Evolutionary conservation across 2,329 filamentous ascomycete species (phyloP), one percentile per base, ranked within the genome.

Genomic region (Trichoderma polysporum): DNA sequence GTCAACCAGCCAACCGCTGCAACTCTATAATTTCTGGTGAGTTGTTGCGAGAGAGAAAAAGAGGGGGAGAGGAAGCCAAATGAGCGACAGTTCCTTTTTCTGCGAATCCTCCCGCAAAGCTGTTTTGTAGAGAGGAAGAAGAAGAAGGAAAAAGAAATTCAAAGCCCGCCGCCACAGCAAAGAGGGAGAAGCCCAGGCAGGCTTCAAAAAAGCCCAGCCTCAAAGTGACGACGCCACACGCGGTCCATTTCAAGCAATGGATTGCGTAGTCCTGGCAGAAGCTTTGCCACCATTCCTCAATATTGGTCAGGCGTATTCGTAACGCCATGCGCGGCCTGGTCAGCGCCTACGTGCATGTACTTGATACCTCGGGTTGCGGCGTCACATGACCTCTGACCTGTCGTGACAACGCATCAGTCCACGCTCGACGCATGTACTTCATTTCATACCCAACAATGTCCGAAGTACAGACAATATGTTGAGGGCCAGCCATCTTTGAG

Each of bases 231-330:
- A 54, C 50, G 50, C 50, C 50, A 54, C 33, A 29, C 25, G 22
- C 25, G 25, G n/a, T n/a, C n/a, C n/a, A n/a, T 33, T 19, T 6
- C 27, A 37, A 27, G 52, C 52, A 33, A 47, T 35, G 19, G 69
- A 64, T 71, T 71, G 69, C 69, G 69, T 70, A 60, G 69, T 60
- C 62, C 62, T 61, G 61, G 35, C 9, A 9, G 45, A 47, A 58
- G 65, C 53, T 67, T 70, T 69, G 69, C 69, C 69, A 71, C 69
- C 49, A 50, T 52, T 50, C 54, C 29, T 39, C 33, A 17, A 27
- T 33, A 19, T 45, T 45, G 41, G 41, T 12, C 8, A 45, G 61
- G 53, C 62, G 52, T 57, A 57, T 52, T 56, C 39, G 59, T 47
- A 64, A 64, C 61, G 50, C 50, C 29, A 17, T 64, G 61, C 61